These are phyloP conservation scores for Chaetothyriales sp. DNA, from an alignment of 2,329 filamentous ascomycete genomes.

Conservation along the genomic window DNA sequence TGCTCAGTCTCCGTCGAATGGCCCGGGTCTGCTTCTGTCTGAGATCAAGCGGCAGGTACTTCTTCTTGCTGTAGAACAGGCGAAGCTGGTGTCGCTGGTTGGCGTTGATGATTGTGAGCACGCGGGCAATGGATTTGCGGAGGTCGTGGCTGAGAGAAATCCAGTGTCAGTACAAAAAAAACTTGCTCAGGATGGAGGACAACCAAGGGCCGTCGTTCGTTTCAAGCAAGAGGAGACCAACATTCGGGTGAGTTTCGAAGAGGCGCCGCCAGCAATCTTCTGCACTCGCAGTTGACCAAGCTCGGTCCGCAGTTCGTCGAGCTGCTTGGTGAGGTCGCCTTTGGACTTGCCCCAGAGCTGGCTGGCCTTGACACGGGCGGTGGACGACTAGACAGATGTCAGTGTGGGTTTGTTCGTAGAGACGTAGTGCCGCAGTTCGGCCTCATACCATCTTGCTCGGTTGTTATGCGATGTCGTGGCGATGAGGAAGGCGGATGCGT, in stretches of 20 bases:
- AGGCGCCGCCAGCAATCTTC: conserved; percentile 81
- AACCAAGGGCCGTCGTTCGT: too few species aligned
- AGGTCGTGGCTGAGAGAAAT: conserved; percentile 67
- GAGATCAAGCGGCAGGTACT: conserved; percentile 97
- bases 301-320: conserved; percentile 90
- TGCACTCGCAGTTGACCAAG: conserved; percentile 92
- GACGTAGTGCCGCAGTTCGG: neutral
- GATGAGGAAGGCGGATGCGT: neutral
- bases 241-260: conserved; percentile 96
- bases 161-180: conserved; percentile 18
- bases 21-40: conserved; percentile 96
- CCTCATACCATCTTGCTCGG: conserved; percentile 15
- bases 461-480: conserved; percentile 1
- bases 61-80: conserved; percentile 99
- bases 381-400: conserved; percentile 36
- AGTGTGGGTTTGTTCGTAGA: conserved; percentile 4
- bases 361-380: conserved; percentile 75
- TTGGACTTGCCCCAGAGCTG: conserved; percentile 99
- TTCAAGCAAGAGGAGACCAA: conserved; percentile 38
- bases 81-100: conserved; percentile 97
- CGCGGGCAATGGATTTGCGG: conserved; percentile 97
- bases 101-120: conserved; percentile 98
- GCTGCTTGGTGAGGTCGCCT: conserved; percentile 92
- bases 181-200: neutral
- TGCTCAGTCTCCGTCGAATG: conserved; percentile 87